Conservation (phyloP, 2,329 filamentous ascomycete species). For the Cryphonectria parasitica region DNA sequence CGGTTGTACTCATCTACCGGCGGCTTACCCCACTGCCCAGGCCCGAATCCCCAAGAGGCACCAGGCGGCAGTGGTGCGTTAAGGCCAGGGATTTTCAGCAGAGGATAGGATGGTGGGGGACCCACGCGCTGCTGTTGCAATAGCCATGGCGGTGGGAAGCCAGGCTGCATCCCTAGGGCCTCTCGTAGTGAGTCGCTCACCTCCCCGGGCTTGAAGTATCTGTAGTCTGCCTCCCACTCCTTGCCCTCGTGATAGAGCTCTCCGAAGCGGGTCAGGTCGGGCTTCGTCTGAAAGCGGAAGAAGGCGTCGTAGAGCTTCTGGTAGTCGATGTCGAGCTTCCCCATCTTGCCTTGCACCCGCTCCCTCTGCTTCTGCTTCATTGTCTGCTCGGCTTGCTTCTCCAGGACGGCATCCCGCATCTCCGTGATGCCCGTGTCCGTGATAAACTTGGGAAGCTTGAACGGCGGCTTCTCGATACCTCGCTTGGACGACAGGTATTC, state of each 20-base stretch:
- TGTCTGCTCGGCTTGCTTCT: constrained; percentile 90
- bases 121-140: constrained; percentile 96
- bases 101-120: constrained; percentile 91
- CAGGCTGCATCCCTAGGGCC: constrained; percentile 89
- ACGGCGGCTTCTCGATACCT: constrained; percentile 93
- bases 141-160: constrained; percentile 93
- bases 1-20: constrained; percentile 92
- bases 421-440: constrained; percentile 96
- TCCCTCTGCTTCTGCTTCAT: constrained; percentile 96
- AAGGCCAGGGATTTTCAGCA: constrained; percentile 90
- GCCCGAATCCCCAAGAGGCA: constrained; percentile 91
- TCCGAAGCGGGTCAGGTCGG: constrained; percentile 88
- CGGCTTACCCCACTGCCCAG: constrained; percentile 94
- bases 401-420: constrained; percentile 94
- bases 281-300: constrained; percentile 97
- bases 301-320: constrained; percentile 98
- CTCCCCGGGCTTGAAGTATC: constrained; percentile 87
- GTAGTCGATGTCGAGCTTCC: constrained; percentile 97
- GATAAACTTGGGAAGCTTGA: constrained; percentile 93
- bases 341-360: constrained; percentile 92
- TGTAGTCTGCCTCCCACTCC: constrained; percentile 93
- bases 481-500: constrained; percentile 97
- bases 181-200: constrained; percentile 88
- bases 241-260: constrained; percentile 99
- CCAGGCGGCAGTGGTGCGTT: constrained; percentile 91